Evolutionary conservation across 164 flowering plant species (phyloP).

Genomic region (Kingdonia uniflora): DNA sequence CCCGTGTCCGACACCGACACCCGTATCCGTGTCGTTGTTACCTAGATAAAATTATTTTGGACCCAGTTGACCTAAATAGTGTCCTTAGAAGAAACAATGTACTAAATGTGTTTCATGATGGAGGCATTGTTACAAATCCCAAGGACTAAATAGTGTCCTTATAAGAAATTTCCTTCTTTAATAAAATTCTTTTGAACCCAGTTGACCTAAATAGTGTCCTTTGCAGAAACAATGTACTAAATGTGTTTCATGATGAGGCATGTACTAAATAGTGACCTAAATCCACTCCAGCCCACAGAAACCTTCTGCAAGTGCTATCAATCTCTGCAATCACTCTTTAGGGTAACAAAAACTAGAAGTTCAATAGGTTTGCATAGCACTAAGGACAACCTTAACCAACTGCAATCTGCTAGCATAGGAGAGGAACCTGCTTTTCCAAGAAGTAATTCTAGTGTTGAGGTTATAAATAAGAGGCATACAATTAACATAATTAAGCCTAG

Average conservation of each 20-base stretch:
- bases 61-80: background rate
- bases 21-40: too few relatives aligned
- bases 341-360: background rate
- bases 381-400: background rate
- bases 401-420: background rate
- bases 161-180: background rate
- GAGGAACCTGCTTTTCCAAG: background rate
- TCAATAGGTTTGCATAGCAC: background rate
- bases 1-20: too few relatives aligned
- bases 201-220: background rate
- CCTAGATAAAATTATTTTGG: too few relatives aligned
- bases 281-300: background rate
- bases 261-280: too few relatives aligned
- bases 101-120: too few relatives aligned
- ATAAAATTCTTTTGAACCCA: too few relatives aligned
- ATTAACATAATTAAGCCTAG: background rate
- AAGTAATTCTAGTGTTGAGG: too few relatives aligned
- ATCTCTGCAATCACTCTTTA: too few relatives aligned
- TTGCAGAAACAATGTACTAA: background rate
- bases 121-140: too few relatives aligned
- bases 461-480: background rate
- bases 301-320: too few relatives aligned
- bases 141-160: too few relatives aligned
- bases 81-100: background rate
- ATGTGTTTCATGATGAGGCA: too few relatives aligned